Evolutionary conservation across 176 grass and related monocot species (phyloP).

Genomic region (Oryza australiensis): DNA sequence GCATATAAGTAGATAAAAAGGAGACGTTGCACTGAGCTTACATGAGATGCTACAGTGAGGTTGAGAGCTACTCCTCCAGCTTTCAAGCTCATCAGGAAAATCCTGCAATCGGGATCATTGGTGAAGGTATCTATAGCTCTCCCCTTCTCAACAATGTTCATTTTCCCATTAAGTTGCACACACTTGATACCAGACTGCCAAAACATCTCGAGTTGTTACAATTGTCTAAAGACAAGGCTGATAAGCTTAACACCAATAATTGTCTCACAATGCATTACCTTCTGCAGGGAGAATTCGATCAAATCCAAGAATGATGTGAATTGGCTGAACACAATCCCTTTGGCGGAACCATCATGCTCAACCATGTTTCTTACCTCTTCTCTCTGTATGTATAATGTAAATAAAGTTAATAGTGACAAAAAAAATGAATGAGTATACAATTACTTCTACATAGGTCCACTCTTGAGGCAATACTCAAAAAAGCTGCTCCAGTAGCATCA

Average conservation of each 20-base stretch:
- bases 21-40: conserved; percentile 39
- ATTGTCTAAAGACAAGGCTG: neutral
- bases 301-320: conserved; percentile 95
- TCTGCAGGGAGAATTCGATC: conserved; percentile 76
- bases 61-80: conserved; percentile 95
- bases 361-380: conserved; percentile 92
- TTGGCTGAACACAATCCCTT: conserved; percentile 97
- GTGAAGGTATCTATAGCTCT: conserved; percentile 88
- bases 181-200: conserved; percentile 83
- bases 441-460: neutral
- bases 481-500: neutral
- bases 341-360: conserved; percentile 90
- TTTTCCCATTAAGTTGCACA: conserved; percentile 80
- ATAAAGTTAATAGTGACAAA: neutral
- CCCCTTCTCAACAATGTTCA: conserved; percentile 77
- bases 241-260: neutral
- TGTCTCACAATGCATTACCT: conserved; percentile 38
- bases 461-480: conserved; percentile 1
- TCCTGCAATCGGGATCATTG: conserved; percentile 69
- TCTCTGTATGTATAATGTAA: conserved; percentile 51
- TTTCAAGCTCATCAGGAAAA: conserved; percentile 98
- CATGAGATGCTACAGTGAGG: conserved; percentile 90
- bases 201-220: conserved; percentile 36
- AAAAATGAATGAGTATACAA: neutral
- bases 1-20: neutral